These are phyloP conservation scores for Trichoderma arundinaceum DNA, from an alignment of 2,329 filamentous ascomycete species.

Conservation along the genomic window DNA sequence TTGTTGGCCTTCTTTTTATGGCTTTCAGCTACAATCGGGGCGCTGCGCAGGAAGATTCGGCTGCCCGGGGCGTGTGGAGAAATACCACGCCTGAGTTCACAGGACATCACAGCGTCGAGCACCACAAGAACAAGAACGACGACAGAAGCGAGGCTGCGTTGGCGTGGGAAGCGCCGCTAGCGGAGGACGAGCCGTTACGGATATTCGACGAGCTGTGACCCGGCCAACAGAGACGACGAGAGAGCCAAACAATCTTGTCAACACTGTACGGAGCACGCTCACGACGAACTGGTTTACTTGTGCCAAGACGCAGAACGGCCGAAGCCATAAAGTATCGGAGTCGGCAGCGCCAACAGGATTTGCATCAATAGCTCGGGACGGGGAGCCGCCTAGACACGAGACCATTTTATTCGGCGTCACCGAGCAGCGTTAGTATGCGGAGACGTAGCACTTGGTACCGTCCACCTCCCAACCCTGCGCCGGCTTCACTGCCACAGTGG, in stretches of 20 bases:
- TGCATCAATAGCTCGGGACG: conserved; percentile 9
- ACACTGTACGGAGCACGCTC: conserved; percentile 12
- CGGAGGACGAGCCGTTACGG: conserved; percentile 48
- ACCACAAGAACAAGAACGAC: conserved; percentile 33
- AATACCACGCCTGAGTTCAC: conserved; percentile 12
- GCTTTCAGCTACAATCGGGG: conserved; percentile 38
- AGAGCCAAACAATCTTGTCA: neutral
- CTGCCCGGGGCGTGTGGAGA: neutral
- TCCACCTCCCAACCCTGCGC: conserved; percentile 15
- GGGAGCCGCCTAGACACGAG: conserved; percentile 11
- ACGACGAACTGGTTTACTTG: neutral
- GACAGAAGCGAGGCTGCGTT: conserved; percentile 37
- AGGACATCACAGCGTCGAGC: conserved; percentile 31
- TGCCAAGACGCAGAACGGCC: conserved; percentile 11
- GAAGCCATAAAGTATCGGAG: neutral
- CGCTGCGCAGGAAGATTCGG: conserved; percentile 20
- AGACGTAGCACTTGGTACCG: conserved; percentile 3
- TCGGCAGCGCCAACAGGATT: conserved; percentile 15
- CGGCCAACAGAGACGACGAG: neutral
- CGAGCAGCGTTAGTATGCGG: conserved; percentile 19
- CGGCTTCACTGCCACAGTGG: conserved; percentile 30
- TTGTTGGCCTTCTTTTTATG: conserved; percentile 53
- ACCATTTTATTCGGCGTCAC: conserved; percentile 24
- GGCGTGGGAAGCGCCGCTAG: conserved; percentile 39
- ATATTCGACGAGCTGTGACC: conserved; percentile 55